Base-by-base conservation (phyloP, 768 basidiomycete genomes). In the Ramaria rubella region DNA sequence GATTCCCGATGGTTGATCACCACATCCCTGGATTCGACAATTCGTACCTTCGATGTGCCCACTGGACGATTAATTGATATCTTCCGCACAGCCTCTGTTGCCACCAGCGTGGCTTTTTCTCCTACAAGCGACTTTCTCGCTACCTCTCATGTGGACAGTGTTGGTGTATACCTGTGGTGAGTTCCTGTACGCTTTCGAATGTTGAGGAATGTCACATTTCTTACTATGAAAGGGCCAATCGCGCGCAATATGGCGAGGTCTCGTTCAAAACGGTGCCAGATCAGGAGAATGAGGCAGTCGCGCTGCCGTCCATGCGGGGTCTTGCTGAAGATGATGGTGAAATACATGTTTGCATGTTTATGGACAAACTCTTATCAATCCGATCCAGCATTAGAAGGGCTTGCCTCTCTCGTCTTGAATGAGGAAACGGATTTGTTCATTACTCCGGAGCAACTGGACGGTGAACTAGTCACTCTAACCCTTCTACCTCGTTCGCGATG, bases 121-220 rank as follows among this genome's bases (percentile, higher is more conserved):
- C 96, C 96, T 0, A 87, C 92, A 0, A 88, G 89, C 55, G 96
- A 98, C 69, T 98, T 99, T 73, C 72, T 99, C 60, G 96, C 96
- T 1, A 94, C 94, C 9, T 78, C 91, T 0, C 96, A 99, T 67
- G 84, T 96, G 5, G 94, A 96, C 62, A 93, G 86, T 58, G 86
- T 97, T 52, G 96, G 94, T 11, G 80, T 99, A 2, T 94, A 87
- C 69, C 79, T 99, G n/a, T 99, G 96, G 93, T 87, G 58, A 55
- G 79, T 63, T 7, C 15, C 14, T 11, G 34, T 31, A 17, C n/a
- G 12, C 26, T 26, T 14, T 53, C 5, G 43, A 19, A 4, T 15
- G 60, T 53, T 17, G n/a, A 33, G 55, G 26, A 51, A 38, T 61
- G 50, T 50, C 42, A 42, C 48, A 55, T 38, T 4, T 1, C 8